Evolutionary conservation across 352 stramenopile genomes (phyloP).

Genomic region (Phytophthora megakarya): DNA sequence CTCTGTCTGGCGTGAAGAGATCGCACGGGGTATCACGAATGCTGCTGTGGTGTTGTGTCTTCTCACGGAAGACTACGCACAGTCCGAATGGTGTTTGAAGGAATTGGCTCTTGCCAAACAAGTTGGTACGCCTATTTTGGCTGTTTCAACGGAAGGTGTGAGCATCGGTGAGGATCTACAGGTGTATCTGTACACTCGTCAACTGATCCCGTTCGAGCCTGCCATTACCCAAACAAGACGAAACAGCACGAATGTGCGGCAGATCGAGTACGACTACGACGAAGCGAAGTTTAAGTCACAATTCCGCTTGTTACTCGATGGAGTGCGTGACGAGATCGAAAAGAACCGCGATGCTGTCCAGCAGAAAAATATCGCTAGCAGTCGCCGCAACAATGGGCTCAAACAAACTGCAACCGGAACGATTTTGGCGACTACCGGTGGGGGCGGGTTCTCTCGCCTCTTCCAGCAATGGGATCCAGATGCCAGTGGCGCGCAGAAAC

Average conservation of each 20-base stretch:
- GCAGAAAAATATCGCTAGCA: slow-evolving; percentile 49
- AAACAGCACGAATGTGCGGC: slow-evolving; percentile 54
- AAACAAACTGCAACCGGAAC: slow-evolving; percentile 36
- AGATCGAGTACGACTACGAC: slow-evolving; percentile 86
- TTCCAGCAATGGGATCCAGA: slow-evolving; percentile 68
- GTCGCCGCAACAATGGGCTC: slow-evolving; percentile 28
- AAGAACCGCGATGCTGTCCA: slow-evolving; percentile 60
- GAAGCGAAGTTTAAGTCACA: slow-evolving; percentile 71
- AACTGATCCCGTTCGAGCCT: slow-evolving; percentile 80
- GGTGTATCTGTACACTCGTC: slow-evolving; percentile 85
- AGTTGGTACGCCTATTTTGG: slow-evolving; percentile 76
- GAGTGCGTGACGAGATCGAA: slow-evolving; percentile 84
- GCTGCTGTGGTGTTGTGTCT: slow-evolving; percentile 78
- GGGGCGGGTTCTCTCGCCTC: slow-evolving; percentile 52
- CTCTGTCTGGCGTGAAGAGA: slow-evolving; percentile 82
- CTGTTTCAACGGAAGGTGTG: slow-evolving; percentile 71
- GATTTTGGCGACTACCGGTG: slow-evolving; percentile 24
- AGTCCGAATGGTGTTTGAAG: slow-evolving; percentile 87
- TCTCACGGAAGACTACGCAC: slow-evolving; percentile 77
- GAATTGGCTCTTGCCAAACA: slow-evolving; percentile 83
- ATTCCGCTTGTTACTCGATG: slow-evolving; percentile 79
- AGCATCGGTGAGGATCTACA: slow-evolving; percentile 75
- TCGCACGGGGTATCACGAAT: slow-evolving; percentile 78
- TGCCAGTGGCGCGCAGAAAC: slow-evolving; percentile 33
- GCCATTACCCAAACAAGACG: slow-evolving; percentile 59